These are phyloP conservation scores for Blastobotrys illinoisensis DNA, from an alignment of 1,139 yeast genomes.

Conservation along the genomic window DNA sequence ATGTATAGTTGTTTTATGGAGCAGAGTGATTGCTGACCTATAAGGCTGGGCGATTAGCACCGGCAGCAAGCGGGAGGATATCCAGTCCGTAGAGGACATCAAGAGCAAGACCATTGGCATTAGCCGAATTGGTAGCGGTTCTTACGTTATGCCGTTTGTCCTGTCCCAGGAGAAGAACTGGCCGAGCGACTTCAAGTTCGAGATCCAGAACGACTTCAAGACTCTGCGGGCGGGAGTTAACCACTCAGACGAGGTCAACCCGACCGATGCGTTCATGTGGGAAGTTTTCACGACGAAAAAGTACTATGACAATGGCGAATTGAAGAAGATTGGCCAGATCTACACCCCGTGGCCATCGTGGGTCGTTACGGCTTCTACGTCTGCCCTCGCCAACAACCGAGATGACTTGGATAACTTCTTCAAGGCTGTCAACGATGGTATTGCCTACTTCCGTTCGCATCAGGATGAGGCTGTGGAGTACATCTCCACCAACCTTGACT, in stretches of 20 bases:
- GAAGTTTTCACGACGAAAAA: constrained; percentile 84
- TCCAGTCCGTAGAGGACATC: constrained; percentile 48
- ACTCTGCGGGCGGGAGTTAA: constrained; percentile 79
- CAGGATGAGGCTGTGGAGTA: constrained; percentile 61
- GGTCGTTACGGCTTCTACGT: constrained; percentile 59
- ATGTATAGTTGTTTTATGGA: constrained; percentile 12
- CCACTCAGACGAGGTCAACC: constrained; percentile 34
- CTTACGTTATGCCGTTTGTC: constrained; percentile 86
- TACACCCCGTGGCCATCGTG: constrained; percentile 97
- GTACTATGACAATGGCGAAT: constrained; percentile 73
- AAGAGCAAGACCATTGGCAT: constrained; percentile 66
- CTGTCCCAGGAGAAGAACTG: constrained; percentile 55
- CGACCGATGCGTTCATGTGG: constrained; percentile 92
- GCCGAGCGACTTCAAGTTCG: constrained; percentile 41
- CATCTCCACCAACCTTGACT: constrained; percentile 66
- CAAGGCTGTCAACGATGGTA: constrained; percentile 58
- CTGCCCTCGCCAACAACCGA: constrained; percentile 29
- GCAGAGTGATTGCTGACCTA: background rate
- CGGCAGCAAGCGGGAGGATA: constrained; percentile 54
- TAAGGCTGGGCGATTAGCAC: constrained; percentile 76
- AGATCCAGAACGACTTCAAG: constrained; percentile 60
- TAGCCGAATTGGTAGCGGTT: constrained; percentile 87
- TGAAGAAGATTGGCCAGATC: constrained; percentile 78
- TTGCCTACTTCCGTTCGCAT: constrained; percentile 54
- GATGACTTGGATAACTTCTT: constrained; percentile 41